These are phyloP conservation scores for Hymenoscyphus fraxineus DNA, from an alignment of 2,329 filamentous ascomycete genomes.

Conservation along the genomic window DNA sequence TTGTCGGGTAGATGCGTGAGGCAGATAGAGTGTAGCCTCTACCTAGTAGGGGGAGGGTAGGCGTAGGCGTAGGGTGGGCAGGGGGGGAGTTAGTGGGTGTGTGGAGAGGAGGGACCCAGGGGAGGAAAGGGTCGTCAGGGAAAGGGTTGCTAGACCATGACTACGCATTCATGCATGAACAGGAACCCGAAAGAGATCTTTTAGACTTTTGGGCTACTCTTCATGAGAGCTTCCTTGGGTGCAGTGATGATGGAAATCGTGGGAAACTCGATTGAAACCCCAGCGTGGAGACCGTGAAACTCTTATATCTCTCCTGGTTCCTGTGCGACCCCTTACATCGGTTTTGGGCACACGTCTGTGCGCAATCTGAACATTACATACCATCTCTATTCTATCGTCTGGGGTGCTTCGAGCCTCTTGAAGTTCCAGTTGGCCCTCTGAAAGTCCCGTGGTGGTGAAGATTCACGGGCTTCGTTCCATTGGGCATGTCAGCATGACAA, in stretches of 20 bases:
- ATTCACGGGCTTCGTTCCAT: conserved; percentile 16
- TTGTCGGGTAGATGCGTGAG: conserved; percentile 36
- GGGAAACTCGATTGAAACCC: conserved; percentile 32
- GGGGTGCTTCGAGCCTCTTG: conserved; percentile 17
- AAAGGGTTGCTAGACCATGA: conserved; percentile 24
- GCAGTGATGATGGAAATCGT: conserved; percentile 17
- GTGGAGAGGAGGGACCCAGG: not conserved
- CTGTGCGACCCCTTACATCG: conserved; percentile 30
- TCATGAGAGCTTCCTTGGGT: conserved; percentile 12
- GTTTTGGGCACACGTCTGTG: conserved; percentile 35
- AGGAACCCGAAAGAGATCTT: conserved; percentile 27
- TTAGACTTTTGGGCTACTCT: conserved; percentile 25
- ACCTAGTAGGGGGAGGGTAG: conserved; percentile 27
- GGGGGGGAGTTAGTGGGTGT: conserved; percentile 23
- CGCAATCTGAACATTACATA: conserved; percentile 29
- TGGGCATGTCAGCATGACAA: conserved; percentile 21
- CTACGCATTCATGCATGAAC: conserved; percentile 39
- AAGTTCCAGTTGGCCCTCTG: conserved; percentile 18
- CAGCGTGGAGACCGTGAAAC: conserved; percentile 32
- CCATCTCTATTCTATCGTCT: conserved; percentile 22
- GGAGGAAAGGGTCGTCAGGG: conserved; percentile 22
- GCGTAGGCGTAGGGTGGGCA: conserved; percentile 27
- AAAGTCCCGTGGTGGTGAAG: not conserved
- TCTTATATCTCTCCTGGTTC: conserved; percentile 33
- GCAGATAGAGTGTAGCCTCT: conserved; percentile 29